Evolutionary conservation across 108 stramenopile species (phyloP), one percentile per base, ranked within the genome.

Genomic region (Skeletonema grethae): DNA sequence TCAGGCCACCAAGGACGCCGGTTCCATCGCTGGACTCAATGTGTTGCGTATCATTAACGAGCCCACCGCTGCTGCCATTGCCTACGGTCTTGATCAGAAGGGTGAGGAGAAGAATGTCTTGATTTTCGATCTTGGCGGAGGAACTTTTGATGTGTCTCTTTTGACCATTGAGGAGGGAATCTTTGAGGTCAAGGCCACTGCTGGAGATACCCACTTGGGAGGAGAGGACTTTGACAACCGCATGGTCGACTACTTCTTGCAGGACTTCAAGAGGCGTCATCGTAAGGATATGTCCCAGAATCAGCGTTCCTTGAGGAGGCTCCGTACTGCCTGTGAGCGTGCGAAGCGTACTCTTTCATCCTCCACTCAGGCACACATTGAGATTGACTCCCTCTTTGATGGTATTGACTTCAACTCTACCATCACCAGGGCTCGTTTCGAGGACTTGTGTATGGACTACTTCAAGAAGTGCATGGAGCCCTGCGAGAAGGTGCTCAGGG

Each of bases 21-120:
- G 98, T 16, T 84, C 96, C 65, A 99, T 99, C 74, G 83, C 99
- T 39, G 98, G 98, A 35, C 85, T 99, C 39, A 98, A 99, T 76
- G 99, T 99, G 31, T 92, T 98, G 77, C 99, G 99, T 82, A 99
- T 99, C 84, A 99, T 99, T 87, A 99, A 99, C 89, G 99, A 99
- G 87, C 99, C 99, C 57, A 99, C 99, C 61, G 99, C 99, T 53
- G 99, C 99, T 32, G 99, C 99, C 63, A 99, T 99, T 81, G 99
- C 99, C 67, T 99, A 97, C 85, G 98, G 98, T 50, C 65, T 93
- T 4, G 92, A 93, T 88, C 93, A 95, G 92, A 98, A 95, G 88
- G 96, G 95, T 50, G 95, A 90, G 50, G 98, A 99, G 85, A 91
- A 92, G 82, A 98, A 98, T 75, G 98, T 99, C 20, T 94, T 99